A percentile compares a stretch with the other conserved stretches of the same genome.
These are phyloP conservation scores for Epichloe scottii DNA, from an alignment of 2,329 filamentous ascomycete genomes.

Conservation along the genomic window DNA sequence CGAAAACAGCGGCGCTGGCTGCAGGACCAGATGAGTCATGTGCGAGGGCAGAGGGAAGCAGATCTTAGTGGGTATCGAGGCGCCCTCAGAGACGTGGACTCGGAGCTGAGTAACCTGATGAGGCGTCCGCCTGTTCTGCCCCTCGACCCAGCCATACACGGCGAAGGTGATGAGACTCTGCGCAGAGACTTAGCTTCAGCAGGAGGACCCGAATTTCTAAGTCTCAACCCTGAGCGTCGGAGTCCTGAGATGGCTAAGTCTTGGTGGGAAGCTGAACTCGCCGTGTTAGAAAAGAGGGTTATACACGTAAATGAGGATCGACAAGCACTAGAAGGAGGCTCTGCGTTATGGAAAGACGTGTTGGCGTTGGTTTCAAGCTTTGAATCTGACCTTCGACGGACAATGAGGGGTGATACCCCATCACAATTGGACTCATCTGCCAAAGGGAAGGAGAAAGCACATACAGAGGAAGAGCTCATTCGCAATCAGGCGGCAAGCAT, in stretches of 20 bases:
- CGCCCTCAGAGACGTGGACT: slow-evolving; percentile 53
- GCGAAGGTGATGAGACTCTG: slow-evolving; percentile 6
- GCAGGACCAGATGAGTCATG: slow-evolving; percentile 45
- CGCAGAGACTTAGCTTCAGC: slow-evolving; percentile 15
- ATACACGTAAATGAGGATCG: slow-evolving; percentile 47
- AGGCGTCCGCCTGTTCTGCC: slow-evolving; percentile 42
- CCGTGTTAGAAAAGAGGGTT: slow-evolving; percentile 40
- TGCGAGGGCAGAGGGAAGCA: slow-evolving; percentile 54
- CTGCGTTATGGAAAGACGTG: slow-evolving; percentile 51
- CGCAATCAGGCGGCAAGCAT: slow-evolving; percentile 41
- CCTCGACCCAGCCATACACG: slow-evolving; percentile 34
- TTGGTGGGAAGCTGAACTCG: slow-evolving; percentile 56
- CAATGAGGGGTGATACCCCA: slow-evolving; percentile 29
- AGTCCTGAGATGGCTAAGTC: slow-evolving; percentile 58
- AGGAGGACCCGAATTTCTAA: slow-evolving; percentile 41
- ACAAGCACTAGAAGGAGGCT: slow-evolving; percentile 54
- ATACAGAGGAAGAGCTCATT: slow-evolving; percentile 26
- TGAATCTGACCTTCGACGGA: slow-evolving; percentile 46
- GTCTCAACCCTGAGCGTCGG: slow-evolving; percentile 49
- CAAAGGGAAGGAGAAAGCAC: slow-evolving; percentile 19
- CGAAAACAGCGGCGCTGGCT: slow-evolving; percentile 48
- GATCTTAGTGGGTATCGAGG: slow-evolving; percentile 60
- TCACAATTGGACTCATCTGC: slow-evolving; percentile 7
- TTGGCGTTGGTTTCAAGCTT: slow-evolving; percentile 49
- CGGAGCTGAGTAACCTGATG: slow-evolving; percentile 47